Base-by-base conservation (phyloP, 2,329 filamentous ascomycete species). In the Leptographium procerum region DNA sequence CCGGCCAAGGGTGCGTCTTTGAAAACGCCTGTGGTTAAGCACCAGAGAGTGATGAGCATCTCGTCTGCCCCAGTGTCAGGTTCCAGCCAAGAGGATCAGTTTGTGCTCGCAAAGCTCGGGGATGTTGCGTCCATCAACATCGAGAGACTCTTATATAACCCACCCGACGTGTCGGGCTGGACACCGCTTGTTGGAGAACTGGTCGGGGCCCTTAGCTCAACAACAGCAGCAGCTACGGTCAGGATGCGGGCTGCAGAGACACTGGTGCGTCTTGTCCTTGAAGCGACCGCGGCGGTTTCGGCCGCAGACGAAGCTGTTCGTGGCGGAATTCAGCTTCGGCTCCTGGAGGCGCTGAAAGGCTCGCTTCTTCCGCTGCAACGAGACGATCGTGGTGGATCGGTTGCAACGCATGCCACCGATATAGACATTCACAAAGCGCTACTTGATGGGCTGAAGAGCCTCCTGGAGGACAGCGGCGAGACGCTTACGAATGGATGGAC, bases 381-480 rank as follows among this genome's bases (percentile, higher is more conserved):
- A 22, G 72, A 75, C 11, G 75, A 80, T 33, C 75, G 79, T 2
- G 73, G 78, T 11, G 72, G 73, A 1, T 81, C 81, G 2, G 79
- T 86, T 0, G 75, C 81, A 2, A 79, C 77, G 13, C 81, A 84
- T 57, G 73, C 83, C 0, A 84, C 83, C 0, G 87, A 94, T 63
- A 74, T 89, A 22, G 87, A 94, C 58, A 88, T 95, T 19, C 90
- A 96, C 68, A 86, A 86, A 62, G 83, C 88, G 57, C 78, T 89
- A 28, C 78, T 96, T 1, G 89, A 95, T 63, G 86, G 88, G 0
- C 75, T 96, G 8, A 91, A 90, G 69, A 85, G 79, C 58, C 83
- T 96, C 24, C 78, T 99, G 2, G 92, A 97, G 67, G 87, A 91
- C 62, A 92, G 87, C 65, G 94, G 92, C 10, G 91, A 99, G 67